Base-by-base conservation (phyloP, 371 early-diverging fungal genomes). In the Nosema bombycis region DNA sequence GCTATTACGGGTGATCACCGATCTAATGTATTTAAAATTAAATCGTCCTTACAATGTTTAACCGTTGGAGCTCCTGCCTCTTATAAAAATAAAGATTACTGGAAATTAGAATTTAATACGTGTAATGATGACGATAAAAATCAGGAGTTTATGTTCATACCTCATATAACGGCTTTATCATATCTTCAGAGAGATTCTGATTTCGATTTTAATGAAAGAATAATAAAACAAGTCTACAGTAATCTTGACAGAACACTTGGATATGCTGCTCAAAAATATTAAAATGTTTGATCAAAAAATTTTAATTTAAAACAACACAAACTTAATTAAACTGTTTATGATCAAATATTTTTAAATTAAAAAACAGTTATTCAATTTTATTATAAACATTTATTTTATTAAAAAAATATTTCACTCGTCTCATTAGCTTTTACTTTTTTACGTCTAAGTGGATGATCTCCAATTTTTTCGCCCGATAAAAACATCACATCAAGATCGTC, bases 61-160 rank as follows among this genome's bases (percentile, higher is more conserved):
- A 75, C 75, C 0, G 67, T 67, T 6, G 75, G 57, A 4, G 38
- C 58, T 10, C 28, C 26, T 15, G 23, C 28, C 15, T 30, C 10
- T 14, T 57, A 75, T 32, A 60, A 21, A n/a, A 58, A 24, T 26
- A 23, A 3, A 37, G 32, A 28, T 14, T 66, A 69, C 26, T 66
- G 36, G 38, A n/a, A 28, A 24, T 60, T 75, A 18, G 30, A 26
- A 0, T 75, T 75, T 75, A 36, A 33, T 1, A 36, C 38, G 10
- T 75, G 75, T 60, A 30, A 38, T 32, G 21, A 0, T 14, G n/a
- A 21, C 0, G 36, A 66, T 3, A 34, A 34, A 1, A 2, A 23
- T 29, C 75, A 75, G 38, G 69, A 38, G 24, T 75, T 75, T 38
- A 57, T 57, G 56, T 67, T 75, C 37, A 34, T 75, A 18, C 67